phyloP scores from a whole-genome alignment of 1,284 basidiomycete species.

The Irpex rosettiformis region DNA sequence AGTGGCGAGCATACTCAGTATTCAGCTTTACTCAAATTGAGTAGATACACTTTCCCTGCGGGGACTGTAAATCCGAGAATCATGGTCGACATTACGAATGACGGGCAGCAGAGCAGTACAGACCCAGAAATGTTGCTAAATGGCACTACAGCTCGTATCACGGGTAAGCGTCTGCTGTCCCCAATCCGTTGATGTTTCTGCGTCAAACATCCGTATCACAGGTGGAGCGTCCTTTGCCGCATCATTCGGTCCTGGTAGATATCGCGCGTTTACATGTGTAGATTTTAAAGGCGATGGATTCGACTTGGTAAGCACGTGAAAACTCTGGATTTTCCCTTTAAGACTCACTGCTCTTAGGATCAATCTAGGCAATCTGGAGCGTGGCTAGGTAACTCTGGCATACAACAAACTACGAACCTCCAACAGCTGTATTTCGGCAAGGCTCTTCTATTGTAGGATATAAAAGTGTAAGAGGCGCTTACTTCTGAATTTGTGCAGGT shows the following conservation, averaged over 20 bases:
- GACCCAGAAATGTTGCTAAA: slow-evolving; percentile 43
- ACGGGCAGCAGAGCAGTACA: slow-evolving; percentile 49
- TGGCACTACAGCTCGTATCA: slow-evolving; percentile 42
- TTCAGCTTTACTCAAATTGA: neutral
- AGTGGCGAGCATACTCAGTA: neutral
- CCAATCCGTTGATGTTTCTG: neutral
- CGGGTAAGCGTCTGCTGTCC: slow-evolving; percentile 21
- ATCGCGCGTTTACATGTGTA: slow-evolving; percentile 56
- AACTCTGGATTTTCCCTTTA: slow-evolving; percentile 4
- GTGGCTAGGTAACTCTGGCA: slow-evolving; percentile 50
- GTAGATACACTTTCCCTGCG: slow-evolving; percentile 30
- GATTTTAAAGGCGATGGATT: slow-evolving; percentile 57
- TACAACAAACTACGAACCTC: slow-evolving; percentile 41
- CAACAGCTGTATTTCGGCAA: slow-evolving; percentile 49
- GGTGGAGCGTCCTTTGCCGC: slow-evolving; percentile 40
- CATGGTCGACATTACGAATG: slow-evolving; percentile 55
- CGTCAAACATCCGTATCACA: slow-evolving; percentile 5
- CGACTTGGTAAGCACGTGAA: slow-evolving; percentile 27
- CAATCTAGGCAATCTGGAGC: slow-evolving; percentile 48
- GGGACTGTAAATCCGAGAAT: slow-evolving; percentile 39
- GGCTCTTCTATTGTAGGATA: too few species aligned
- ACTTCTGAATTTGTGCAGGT: slow-evolving; percentile 18
- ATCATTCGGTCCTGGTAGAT: slow-evolving; percentile 54
- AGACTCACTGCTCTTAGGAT: slow-evolving; percentile 18
- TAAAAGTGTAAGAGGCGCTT: too few species aligned